Percentiles rank a stretch among this genome's conserved stretches.
phyloP scores from a whole-genome alignment of 768 basidiomycete genomes.

The Lentinula sp. region DNA sequence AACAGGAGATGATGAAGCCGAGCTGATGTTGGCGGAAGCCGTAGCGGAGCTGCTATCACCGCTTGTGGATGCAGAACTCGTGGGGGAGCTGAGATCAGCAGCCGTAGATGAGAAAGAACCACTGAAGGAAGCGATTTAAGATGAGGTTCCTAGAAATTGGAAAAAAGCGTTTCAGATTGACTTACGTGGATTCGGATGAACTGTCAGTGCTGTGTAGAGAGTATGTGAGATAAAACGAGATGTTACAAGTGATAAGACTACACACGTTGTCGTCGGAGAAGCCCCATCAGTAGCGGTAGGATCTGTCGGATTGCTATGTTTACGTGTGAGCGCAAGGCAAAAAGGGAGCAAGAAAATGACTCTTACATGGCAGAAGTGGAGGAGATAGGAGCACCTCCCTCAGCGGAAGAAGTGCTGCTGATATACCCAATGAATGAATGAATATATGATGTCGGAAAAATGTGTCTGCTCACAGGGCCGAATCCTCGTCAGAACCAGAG shows the following conservation, averaged over 20 bases:
- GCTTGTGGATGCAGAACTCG: background rate
- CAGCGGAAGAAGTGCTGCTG: background rate
- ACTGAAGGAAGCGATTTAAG: background rate
- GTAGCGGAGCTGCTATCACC: background rate
- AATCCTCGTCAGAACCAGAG: background rate
- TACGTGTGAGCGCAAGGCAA: background rate
- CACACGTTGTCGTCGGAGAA: background rate
- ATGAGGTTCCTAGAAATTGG: background rate
- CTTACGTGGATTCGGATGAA: background rate
- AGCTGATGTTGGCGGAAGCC: background rate
- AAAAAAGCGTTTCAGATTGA: background rate
- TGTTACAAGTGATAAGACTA: background rate
- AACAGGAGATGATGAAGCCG: background rate
- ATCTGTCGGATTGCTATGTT: background rate
- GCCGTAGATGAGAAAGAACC: background rate
- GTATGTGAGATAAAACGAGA: background rate
- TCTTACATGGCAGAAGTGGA: background rate
- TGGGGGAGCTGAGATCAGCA: background rate
- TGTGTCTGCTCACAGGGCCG: background rate
- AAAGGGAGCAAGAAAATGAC: background rate
- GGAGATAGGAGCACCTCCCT: background rate
- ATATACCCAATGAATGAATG: background rate
- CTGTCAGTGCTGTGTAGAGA: background rate
- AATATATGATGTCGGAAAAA: background rate
- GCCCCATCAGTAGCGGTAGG: background rate